Percentiles rank a stretch among this genome's conserved stretches.
Evolutionary conservation across 768 basidiomycete genomes (phyloP).

Genomic region (Amanita jacksonii): DNA sequence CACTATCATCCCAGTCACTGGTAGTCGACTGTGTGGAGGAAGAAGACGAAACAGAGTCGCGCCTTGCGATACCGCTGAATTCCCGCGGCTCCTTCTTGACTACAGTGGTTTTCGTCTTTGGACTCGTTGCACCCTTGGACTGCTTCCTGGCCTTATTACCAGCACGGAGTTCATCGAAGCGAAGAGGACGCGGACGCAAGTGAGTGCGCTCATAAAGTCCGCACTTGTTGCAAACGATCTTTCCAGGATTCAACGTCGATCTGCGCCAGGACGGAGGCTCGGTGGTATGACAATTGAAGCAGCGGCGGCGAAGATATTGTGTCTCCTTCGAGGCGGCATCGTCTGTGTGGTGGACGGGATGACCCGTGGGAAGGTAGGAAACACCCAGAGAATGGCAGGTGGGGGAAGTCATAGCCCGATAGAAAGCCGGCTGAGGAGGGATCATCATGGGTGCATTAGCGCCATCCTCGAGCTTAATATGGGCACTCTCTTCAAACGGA

Average conservation of each 20-base stretch:
- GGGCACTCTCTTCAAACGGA: conserved; percentile 36
- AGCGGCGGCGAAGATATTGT: conserved; percentile 78
- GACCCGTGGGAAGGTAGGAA: conserved; percentile 34
- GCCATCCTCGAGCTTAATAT: conserved; percentile 59
- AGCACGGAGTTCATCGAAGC: conserved; percentile 81
- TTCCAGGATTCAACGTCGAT: conserved; percentile 80
- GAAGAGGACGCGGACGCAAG: conserved; percentile 68
- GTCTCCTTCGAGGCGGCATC: conserved; percentile 88
- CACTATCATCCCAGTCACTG: conserved; percentile 79
- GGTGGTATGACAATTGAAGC: conserved; percentile 89
- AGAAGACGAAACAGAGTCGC: conserved; percentile 55
- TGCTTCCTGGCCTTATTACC: conserved; percentile 77
- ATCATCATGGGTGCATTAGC: conserved; percentile 44
- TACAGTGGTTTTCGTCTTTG: conserved; percentile 26
- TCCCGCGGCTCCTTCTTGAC: conserved; percentile 63
- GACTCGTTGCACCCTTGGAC: conserved; percentile 26
- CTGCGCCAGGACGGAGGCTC: conserved; percentile 87
- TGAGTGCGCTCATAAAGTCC: conserved; percentile 88
- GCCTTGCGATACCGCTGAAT: conserved; percentile 35
- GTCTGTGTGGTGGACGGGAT: conserved; percentile 81
- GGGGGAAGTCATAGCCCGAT: conserved; percentile 27
- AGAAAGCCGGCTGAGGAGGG: conserved; percentile 48
- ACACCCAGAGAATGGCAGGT: conserved; percentile 25
- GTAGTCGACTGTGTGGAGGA: conserved; percentile 45
- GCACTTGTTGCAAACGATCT: conserved; percentile 93